Evolutionary conservation across 441 rosid species (phyloP).

Genomic region (Gossypium trilobum): DNA sequence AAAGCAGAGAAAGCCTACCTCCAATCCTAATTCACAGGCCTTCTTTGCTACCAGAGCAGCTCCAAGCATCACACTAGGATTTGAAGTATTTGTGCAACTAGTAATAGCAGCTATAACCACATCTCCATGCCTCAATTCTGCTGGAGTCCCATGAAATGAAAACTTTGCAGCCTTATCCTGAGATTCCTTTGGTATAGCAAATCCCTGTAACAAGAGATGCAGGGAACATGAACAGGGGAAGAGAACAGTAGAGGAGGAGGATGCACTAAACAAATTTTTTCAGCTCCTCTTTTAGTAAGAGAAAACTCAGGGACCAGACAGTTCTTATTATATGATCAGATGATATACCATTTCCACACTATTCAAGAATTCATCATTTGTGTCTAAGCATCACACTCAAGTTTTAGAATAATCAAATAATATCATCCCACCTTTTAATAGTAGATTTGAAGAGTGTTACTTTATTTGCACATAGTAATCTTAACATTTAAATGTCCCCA

Average conservation of each 20-base stretch:
- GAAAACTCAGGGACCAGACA: not conserved
- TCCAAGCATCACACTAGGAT: constrained; percentile 96
- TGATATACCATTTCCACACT: not conserved
- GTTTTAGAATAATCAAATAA: not conserved
- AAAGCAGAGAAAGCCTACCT: constrained; percentile 33
- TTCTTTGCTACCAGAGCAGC: constrained; percentile 91
- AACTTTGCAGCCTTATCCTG: constrained; percentile 69
- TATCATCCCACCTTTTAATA: not conserved
- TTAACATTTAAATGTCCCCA: not conserved
- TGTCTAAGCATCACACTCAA: not conserved
- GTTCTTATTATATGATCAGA: not conserved
- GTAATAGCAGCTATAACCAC: constrained; percentile 94
- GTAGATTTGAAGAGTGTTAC: constrained; percentile 1
- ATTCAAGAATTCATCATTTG: not conserved
- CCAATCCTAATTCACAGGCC: constrained; percentile 76
- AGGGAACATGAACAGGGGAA: constrained; percentile 2
- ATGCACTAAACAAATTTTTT: not conserved
- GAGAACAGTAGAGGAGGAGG: not conserved
- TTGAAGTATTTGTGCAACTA: constrained; percentile 94
- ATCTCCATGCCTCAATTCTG: constrained; percentile 79
- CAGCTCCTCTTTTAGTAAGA: not conserved
- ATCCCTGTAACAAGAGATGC: constrained; percentile 46
- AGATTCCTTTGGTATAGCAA: constrained; percentile 73
- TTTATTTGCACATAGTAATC: not conserved
- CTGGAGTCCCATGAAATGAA: constrained; percentile 52